A percentile compares a stretch with the other conserved stretches of the same genome.
These are phyloP conservation scores for Xylaria bambusicola DNA, from an alignment of 495 filamentous ascomycete genomes.

Conservation along the genomic window DNA sequence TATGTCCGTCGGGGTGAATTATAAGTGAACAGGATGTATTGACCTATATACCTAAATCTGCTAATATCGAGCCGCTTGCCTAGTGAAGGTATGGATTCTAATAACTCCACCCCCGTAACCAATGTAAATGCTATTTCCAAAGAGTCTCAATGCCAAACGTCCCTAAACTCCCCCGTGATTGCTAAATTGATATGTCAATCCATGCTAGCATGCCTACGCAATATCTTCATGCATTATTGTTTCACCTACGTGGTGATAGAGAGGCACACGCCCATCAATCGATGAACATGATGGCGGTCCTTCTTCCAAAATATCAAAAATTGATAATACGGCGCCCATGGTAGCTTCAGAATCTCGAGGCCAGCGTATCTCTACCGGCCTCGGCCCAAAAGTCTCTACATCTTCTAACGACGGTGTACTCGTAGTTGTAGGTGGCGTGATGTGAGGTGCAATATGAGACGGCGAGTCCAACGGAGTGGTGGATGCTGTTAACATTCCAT, in stretches of 20 bases:
- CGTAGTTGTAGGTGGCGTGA: constrained; percentile 11
- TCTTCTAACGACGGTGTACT: constrained; percentile 14
- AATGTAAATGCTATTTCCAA: not conserved
- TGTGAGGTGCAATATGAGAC: constrained; percentile 23
- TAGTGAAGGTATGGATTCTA: not conserved
- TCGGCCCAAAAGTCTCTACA: constrained; percentile 26
- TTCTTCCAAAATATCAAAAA: constrained; percentile 27
- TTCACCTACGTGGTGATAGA: not conserved
- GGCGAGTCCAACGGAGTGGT: constrained; percentile 19
- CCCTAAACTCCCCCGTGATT: constrained; percentile 10
- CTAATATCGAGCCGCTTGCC: not conserved
- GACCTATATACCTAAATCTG: not conserved
- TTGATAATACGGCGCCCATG: constrained; percentile 26
- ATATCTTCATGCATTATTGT: constrained; percentile 1
- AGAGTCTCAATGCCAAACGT: not conserved
- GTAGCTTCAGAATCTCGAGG: constrained; percentile 26
- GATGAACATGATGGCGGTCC: constrained; percentile 20
- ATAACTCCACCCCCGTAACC: not conserved
- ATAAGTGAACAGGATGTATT: too few relatives aligned
- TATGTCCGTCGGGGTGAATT: too few relatives aligned
- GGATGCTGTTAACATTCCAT: constrained; percentile 16
- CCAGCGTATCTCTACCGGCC: constrained; percentile 19
- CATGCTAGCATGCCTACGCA: not conserved
- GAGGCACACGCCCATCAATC: not conserved
- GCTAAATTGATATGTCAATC: not conserved